Base-by-base conservation (phyloP, 2,329 filamentous ascomycete species). In the Ceratocystis cubensis region DNA sequence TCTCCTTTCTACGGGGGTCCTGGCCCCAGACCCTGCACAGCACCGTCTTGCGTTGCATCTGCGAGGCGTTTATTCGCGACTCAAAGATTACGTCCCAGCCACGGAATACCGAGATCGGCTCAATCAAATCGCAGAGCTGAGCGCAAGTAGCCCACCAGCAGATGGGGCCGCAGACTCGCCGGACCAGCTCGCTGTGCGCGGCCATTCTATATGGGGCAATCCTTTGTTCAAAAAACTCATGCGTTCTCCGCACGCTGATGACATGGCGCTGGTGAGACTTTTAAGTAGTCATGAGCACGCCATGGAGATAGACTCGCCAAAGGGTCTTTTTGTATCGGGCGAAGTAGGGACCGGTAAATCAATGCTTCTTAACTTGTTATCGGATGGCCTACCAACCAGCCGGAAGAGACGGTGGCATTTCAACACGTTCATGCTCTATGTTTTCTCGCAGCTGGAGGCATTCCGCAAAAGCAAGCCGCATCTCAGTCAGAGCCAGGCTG, bases 311-410 rank as follows among this genome's bases (percentile, higher is more conserved):
- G 80, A 88, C 71, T 90, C 87, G 0, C 89, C 89, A 0, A 84
- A 81, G 70, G 89, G 89, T 0, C 76, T 94, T 17, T 86, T 93
- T 72, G 79, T 94, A 0, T 89, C 90, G 30, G 89, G 89, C 5
- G 88, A 91, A 72, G 89, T 94, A 1, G 89, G 89, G 10, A 91
- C 88, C 0, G 89, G 89, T 15, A 94, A 94, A 74, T 88, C 85
- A 4, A 91, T 94, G 88, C 81, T 94, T n/a, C 80, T 92, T 15
- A 89, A 93, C 71, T 77, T 94, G 0, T 83, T 94, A n/a, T 88
- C 88, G 15, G 86, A 91, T 64, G 88, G 87, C 63, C 76, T 94
- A 3, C 89, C 89, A 1, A 91, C 84, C 17, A 78, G 80, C 57
- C 86, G 85, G 71, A 93, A 93, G 77, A 80, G 82, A 70, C 79